A percentile compares a stretch with the other conserved stretches of the same genome.
Conservation (phyloP, 257 asterid species). For the Hygrophila difformis region DNA sequence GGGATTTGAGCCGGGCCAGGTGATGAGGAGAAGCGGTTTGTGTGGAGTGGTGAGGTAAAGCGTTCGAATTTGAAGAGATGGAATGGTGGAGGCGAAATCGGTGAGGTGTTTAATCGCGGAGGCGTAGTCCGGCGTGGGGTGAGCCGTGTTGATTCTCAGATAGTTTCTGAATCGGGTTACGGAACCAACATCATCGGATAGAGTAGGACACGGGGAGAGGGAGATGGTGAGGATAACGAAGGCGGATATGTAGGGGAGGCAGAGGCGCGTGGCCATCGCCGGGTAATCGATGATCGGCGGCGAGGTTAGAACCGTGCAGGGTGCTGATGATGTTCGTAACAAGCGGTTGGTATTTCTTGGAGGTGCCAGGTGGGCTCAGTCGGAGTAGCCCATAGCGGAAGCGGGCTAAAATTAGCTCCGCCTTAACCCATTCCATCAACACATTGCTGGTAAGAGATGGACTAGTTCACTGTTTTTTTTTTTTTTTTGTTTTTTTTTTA, state of each 20-base stretch:
- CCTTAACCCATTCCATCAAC: no score
- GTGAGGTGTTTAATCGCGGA: slow-evolving; percentile 56
- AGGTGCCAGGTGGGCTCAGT: no score
- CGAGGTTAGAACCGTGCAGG: no score
- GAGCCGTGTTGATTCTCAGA: slow-evolving; percentile 81
- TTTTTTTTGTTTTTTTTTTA: no score
- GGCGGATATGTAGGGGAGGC: slow-evolving; percentile 20
- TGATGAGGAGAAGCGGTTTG: slow-evolving; percentile 68
- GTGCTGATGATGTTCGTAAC: no score
- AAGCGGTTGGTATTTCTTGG: no score
- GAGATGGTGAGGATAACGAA: slow-evolving; percentile 9
- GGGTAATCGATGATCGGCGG: no score
- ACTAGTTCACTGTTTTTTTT: no score
- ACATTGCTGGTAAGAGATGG: no score
- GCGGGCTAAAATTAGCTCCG: no score
- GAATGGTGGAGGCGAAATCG: slow-evolving; percentile 54
- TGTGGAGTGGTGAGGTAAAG: slow-evolving; percentile 39
- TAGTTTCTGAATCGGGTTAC: slow-evolving; percentile 57
- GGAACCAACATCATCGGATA: slow-evolving; percentile 24
- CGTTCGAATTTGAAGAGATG: slow-evolving; percentile 31
- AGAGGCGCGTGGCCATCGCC: no score
- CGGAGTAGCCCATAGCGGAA: no score
- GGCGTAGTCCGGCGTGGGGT: slow-evolving; percentile 72
- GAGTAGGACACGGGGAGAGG: slow-evolving; percentile 2
- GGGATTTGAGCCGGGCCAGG: slow-evolving; percentile 73